A percentile compares a stretch with the other conserved stretches of the same genome.
phyloP scores from a whole-genome alignment of 116 monocot species.

The Phalaenopsis hybrid region DNA sequence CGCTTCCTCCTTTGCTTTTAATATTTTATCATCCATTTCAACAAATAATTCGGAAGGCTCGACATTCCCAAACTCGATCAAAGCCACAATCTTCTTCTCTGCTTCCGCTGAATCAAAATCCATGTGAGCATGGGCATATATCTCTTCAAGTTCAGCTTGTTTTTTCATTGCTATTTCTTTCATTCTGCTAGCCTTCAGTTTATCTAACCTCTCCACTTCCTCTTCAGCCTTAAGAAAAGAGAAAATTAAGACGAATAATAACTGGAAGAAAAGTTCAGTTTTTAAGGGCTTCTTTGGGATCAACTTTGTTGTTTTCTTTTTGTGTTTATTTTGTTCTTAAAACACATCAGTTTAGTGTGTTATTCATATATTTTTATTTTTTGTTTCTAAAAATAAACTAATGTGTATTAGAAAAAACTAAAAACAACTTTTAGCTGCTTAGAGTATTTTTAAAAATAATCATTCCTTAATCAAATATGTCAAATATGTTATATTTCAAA shows the following conservation, averaged over 20 bases:
- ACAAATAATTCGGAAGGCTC: slow-evolving; percentile 54
- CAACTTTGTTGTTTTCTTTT: no score
- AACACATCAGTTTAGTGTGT: no score
- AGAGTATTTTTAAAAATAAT: no score
- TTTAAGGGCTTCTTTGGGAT: not conserved
- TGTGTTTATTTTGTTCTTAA: no score
- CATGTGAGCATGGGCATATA: slow-evolving; percentile 45
- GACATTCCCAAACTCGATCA: slow-evolving; percentile 46
- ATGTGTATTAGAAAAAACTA: no score
- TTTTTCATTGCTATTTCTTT: slow-evolving; percentile 65
- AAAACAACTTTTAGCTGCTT: no score
- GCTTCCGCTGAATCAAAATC: slow-evolving; percentile 31
- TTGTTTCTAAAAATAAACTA: no score
- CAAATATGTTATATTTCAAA: no score
- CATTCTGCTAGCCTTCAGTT: slow-evolving; percentile 70
- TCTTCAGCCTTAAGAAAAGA: slow-evolving; percentile 29
- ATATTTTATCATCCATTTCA: slow-evolving; percentile 54
- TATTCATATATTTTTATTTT: no score
- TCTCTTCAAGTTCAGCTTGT: slow-evolving; percentile 51
- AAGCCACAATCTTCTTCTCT: slow-evolving; percentile 38
- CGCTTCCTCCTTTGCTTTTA: slow-evolving; percentile 57
- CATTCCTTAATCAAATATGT: no score
- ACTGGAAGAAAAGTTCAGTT: not conserved
- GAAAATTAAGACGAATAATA: not conserved
- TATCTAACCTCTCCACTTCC: slow-evolving; percentile 63